Evolutionary conservation across 139 green algal species (phyloP).

Genomic region (Ostreobium quekettii): DNA sequence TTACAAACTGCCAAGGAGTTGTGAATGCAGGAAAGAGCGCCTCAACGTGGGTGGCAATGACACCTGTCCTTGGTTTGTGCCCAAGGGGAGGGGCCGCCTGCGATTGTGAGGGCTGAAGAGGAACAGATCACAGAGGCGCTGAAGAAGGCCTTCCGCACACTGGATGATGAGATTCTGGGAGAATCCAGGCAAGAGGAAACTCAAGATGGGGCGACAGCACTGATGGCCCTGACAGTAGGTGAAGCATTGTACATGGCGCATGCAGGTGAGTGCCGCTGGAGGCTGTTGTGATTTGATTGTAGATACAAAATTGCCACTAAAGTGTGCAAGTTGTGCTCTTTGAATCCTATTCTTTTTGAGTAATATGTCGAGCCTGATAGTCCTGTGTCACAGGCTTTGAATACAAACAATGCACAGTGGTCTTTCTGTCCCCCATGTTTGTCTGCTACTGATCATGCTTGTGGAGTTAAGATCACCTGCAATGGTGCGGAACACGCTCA

Average conservation of each 20-base stretch:
- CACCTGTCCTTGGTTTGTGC: too few relatives aligned
- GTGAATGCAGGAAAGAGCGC: too few relatives aligned
- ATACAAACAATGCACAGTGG: background rate
- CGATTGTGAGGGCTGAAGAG: constrained; percentile 23
- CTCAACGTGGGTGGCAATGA: too few relatives aligned
- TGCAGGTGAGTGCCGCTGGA: constrained; percentile 27
- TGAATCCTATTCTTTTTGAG: background rate
- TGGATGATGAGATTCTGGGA: constrained; percentile 54
- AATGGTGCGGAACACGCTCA: too few relatives aligned
- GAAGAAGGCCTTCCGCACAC: constrained; percentile 27
- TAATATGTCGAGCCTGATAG: background rate
- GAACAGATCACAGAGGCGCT: constrained; percentile 30
- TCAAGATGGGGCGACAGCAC: constrained; percentile 53
- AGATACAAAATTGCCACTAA: background rate
- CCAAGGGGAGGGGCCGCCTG: constrained; percentile 15
- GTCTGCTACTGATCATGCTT: constrained; percentile 14
- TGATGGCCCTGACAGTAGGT: constrained; percentile 50
- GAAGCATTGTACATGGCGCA: constrained; percentile 54
- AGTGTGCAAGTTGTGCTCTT: background rate
- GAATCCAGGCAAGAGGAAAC: constrained; percentile 27
- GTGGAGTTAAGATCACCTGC: too few relatives aligned
- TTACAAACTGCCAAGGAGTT: too few relatives aligned
- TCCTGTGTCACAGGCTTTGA: background rate
- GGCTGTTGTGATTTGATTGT: background rate
- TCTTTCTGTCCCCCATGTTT: constrained; percentile 15